Conservation (phyloP, 1,284 basidiomycete species). For the Peniophora sp. region DNA sequence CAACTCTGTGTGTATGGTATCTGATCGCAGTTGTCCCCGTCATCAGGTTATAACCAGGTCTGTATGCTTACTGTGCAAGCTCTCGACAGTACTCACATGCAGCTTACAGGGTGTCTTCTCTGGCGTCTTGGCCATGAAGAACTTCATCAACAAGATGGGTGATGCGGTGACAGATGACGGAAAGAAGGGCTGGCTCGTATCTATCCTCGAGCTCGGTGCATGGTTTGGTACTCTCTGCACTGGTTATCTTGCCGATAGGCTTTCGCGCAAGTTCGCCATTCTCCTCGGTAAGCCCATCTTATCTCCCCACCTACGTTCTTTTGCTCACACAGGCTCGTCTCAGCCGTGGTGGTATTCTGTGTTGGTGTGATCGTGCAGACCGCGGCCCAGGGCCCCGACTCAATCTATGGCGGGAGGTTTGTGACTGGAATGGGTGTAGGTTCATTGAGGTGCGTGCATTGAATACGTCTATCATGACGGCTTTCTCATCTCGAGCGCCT, state of each 20-base stretch:
- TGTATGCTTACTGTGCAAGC: constrained; percentile 9
- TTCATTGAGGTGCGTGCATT: constrained; percentile 37
- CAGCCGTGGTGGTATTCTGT: constrained; percentile 59
- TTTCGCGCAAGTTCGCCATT: constrained; percentile 68
- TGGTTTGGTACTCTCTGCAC: constrained; percentile 67
- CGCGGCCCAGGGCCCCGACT: constrained; percentile 41
- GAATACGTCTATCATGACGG: constrained; percentile 41
- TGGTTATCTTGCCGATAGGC: constrained; percentile 61
- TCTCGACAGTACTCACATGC: constrained; percentile 8
- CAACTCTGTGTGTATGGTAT: neutral
- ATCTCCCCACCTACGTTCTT: neutral
- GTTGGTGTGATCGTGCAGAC: constrained; percentile 65
- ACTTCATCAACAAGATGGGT: constrained; percentile 46
- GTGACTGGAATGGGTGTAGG: constrained; percentile 73
- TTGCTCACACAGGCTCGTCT: constrained; percentile 1
- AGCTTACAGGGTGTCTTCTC: constrained; percentile 61
- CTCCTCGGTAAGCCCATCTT: constrained; percentile 38
- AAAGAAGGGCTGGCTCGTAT: constrained; percentile 61
- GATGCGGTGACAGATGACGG: constrained; percentile 39
- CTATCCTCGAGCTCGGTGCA: constrained; percentile 63
- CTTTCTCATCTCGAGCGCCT: constrained; percentile 18
- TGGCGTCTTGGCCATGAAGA: constrained; percentile 36
- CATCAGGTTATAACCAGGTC: constrained; percentile 58
- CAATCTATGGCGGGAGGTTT: constrained; percentile 69
- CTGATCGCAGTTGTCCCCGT: constrained; percentile 11